Evolutionary conservation across 2,329 filamentous ascomycete species (phyloP).

Genomic region (Botrytis pseudocinerea): DNA sequence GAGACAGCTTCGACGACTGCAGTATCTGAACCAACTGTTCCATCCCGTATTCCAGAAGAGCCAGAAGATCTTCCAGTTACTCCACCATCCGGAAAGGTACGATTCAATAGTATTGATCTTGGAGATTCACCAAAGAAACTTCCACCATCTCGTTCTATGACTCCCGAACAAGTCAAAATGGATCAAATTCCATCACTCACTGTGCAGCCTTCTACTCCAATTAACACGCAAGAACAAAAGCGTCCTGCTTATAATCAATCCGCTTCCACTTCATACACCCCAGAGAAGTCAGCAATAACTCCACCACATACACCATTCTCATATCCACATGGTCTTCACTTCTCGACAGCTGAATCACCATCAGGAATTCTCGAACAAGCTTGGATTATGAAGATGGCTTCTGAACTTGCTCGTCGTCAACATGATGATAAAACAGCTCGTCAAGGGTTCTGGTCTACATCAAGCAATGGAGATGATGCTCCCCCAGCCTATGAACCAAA

Average conservation of each 20-base stretch:
- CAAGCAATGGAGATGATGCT: conserved; percentile 48
- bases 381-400: conserved; percentile 91
- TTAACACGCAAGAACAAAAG: conserved; percentile 28
- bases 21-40: conserved; percentile 60
- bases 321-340: conserved; percentile 30
- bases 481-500: conserved; percentile 60
- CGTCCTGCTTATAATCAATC: conserved; percentile 25
- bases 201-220: conserved; percentile 27
- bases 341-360: conserved; percentile 18
- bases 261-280: conserved; percentile 26
- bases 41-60: conserved; percentile 60
- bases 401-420: conserved; percentile 83
- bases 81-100: conserved; percentile 46
- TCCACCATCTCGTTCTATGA: conserved; percentile 9
- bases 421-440: conserved; percentile 73
- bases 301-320: conserved; percentile 21
- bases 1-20: conserved; percentile 56
- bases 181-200: conserved; percentile 10
- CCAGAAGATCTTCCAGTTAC: conserved; percentile 56
- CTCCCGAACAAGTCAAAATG: conserved; percentile 29
- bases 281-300: conserved; percentile 30
- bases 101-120: conserved; percentile 43
- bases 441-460: conserved; percentile 48
- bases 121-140: conserved; percentile 42
- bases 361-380: conserved; percentile 54